Evolutionary conservation across 768 basidiomycete species (phyloP).

Genomic region (Termitomyces heimii): DNA sequence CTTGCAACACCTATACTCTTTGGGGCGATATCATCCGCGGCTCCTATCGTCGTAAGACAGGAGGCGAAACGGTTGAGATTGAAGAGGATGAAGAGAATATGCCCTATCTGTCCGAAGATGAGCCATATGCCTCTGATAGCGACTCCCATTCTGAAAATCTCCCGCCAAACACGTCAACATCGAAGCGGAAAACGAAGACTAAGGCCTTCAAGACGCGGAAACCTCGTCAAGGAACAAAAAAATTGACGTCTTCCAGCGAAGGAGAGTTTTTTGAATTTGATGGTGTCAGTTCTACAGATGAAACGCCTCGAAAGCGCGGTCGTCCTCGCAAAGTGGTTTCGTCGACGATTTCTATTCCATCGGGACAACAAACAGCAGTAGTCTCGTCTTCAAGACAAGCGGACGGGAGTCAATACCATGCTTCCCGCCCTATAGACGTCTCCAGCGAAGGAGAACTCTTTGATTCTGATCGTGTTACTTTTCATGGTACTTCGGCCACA

Average conservation of each 20-base stretch:
- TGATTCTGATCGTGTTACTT: neutral
- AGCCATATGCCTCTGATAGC: slow-evolving; percentile 25
- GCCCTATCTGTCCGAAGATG: slow-evolving; percentile 21
- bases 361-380: neutral
- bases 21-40: slow-evolving; percentile 71
- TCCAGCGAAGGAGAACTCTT: slow-evolving; percentile 7
- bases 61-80: slow-evolving; percentile 21
- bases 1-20: slow-evolving; percentile 48
- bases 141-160: neutral
- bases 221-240: neutral
- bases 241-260: neutral
- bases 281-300: neutral
- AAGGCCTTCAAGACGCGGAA: neutral
- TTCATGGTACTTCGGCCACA: neutral
- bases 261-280: slow-evolving; percentile 4
- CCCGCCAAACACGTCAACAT: neutral
- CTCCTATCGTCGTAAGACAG: slow-evolving; percentile 44
- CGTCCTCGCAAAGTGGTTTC: slow-evolving; percentile 2
- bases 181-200: neutral
- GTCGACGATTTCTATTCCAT: neutral
- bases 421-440: neutral
- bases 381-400: neutral
- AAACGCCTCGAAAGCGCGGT: slow-evolving; percentile 5
- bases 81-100: slow-evolving; percentile 11
- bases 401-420: neutral